A percentile compares a stretch with the other conserved stretches of the same genome.
phyloP scores from a whole-genome alignment of 2,329 filamentous ascomycete species.

The Oidium heveae region DNA sequence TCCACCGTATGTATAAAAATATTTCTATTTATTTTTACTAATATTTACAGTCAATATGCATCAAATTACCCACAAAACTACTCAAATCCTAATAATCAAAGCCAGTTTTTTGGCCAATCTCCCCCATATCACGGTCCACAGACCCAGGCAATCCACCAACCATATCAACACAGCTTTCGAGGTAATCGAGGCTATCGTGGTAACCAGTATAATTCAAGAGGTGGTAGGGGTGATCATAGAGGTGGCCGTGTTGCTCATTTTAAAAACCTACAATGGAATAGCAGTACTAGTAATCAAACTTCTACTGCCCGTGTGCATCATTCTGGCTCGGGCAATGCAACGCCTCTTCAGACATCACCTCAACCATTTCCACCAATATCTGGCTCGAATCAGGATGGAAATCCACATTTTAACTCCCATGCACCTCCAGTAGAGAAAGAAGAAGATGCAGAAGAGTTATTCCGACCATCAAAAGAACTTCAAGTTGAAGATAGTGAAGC shows the following conservation, averaged over 20 bases:
- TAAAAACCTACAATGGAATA: conserved; percentile 48
- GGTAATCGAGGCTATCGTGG: conserved; percentile 34
- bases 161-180: conserved; percentile 14
- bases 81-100: conserved; percentile 24
- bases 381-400: conserved; percentile 13
- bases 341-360: conserved; percentile 13
- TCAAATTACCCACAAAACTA: conserved; percentile 36
- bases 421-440: conserved; percentile 10
- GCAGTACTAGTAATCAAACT: conserved; percentile 22
- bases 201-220: conserved; percentile 25
- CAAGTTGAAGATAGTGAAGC: conserved; percentile 33
- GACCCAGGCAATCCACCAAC: conserved; percentile 29
- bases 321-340: conserved; percentile 16
- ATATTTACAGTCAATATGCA: conserved; percentile 30
- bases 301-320: conserved; percentile 23
- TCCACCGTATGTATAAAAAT: conserved; percentile 19
- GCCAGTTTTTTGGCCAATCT: conserved; percentile 25
- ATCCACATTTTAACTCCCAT: conserved; percentile 4
- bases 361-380: conserved; percentile 7
- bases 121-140: conserved; percentile 28
- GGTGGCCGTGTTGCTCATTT: conserved; percentile 30
- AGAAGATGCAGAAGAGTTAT: conserved; percentile 31
- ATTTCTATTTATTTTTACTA: conserved; percentile 11
- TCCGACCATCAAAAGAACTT: conserved; percentile 36
- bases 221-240: conserved; percentile 19